phyloP scores from a whole-genome alignment of 2,329 filamentous ascomycete species.

The Aspergillus sp. region DNA sequence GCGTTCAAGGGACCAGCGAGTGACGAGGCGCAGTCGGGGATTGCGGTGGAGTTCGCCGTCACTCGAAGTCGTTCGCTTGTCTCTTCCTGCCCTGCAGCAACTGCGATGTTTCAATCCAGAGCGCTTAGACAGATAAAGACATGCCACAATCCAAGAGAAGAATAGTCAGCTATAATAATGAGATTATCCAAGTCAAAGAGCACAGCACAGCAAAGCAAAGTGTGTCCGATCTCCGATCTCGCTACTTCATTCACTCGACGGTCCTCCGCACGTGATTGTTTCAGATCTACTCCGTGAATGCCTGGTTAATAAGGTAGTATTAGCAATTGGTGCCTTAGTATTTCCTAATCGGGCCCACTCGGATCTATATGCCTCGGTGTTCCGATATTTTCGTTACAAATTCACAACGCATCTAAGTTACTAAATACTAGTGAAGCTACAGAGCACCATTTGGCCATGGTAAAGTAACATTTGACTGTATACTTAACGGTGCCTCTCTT shows the following conservation, averaged over 20 bases:
- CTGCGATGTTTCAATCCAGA: not conserved
- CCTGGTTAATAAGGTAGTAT: not conserved
- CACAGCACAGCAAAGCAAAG: not conserved
- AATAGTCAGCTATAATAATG: not conserved
- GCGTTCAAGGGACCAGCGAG: conserved; percentile 25
- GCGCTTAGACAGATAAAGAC: conserved; percentile 1
- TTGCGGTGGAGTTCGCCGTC: conserved; percentile 13
- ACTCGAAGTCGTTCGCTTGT: conserved; percentile 10
- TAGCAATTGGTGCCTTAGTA: not conserved
- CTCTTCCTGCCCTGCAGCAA: conserved; percentile 8
- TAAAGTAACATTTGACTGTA: not conserved
- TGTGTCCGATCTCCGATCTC: not conserved
- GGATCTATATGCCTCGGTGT: not conserved
- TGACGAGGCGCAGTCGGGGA: conserved; percentile 23
- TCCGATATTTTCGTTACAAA: not conserved
- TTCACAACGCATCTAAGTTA: not conserved
- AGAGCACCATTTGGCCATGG: not conserved
- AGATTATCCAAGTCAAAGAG: not conserved
- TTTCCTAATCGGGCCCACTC: too few relatives aligned
- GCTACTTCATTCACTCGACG: not conserved
- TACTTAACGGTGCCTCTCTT: not conserved
- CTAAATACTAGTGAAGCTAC: too few relatives aligned
- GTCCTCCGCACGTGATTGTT: not conserved
- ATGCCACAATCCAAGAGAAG: not conserved
- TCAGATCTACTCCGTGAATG: not conserved